phyloP scores from a whole-genome alignment of 495 filamentous ascomycete genomes.

The Amphirosellinia nigrospora region DNA sequence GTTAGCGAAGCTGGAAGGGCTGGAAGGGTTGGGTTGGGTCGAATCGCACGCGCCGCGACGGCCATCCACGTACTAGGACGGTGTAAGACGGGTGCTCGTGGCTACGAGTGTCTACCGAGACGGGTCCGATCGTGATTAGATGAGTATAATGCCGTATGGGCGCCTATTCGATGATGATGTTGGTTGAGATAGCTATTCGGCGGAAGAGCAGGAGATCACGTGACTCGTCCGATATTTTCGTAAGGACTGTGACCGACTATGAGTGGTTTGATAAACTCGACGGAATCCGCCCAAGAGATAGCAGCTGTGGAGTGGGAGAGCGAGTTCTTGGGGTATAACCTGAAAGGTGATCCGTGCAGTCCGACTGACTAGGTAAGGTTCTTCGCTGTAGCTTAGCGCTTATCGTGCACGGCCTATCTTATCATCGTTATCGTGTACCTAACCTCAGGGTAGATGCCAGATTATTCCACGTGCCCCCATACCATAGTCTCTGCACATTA shows the following conservation, averaged over 20 bases:
- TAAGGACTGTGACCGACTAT: constrained; percentile 33
- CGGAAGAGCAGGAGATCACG: constrained; percentile 44
- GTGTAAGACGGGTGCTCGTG: constrained; percentile 21
- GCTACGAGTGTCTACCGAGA: constrained; percentile 29
- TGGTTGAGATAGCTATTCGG: constrained; percentile 40
- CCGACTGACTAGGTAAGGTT: constrained; percentile 2
- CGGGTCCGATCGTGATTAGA: constrained; percentile 35
- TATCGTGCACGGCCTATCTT: neutral
- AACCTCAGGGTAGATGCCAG: too few relatives aligned
- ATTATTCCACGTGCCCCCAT: neutral
- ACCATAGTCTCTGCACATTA: too few relatives aligned
- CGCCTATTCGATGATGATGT: constrained; percentile 36
- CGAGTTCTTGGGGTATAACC: constrained; percentile 18
- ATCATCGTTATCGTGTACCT: neutral
- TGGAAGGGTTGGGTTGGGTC: neutral
- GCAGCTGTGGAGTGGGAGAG: neutral
- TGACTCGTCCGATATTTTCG: constrained; percentile 35
- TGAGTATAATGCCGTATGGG: constrained; percentile 31
- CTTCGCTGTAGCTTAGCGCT: neutral
- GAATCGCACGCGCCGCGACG: neutral
- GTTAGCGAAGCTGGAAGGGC: constrained; percentile 29
- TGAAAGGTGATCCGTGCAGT: constrained; percentile 10
- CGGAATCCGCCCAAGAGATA: constrained; percentile 13
- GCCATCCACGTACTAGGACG: constrained; percentile 24
- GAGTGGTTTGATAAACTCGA: constrained; percentile 38